Base-by-base conservation (phyloP, 805 yeast species). In the Candida coquimbonensis region DNA sequence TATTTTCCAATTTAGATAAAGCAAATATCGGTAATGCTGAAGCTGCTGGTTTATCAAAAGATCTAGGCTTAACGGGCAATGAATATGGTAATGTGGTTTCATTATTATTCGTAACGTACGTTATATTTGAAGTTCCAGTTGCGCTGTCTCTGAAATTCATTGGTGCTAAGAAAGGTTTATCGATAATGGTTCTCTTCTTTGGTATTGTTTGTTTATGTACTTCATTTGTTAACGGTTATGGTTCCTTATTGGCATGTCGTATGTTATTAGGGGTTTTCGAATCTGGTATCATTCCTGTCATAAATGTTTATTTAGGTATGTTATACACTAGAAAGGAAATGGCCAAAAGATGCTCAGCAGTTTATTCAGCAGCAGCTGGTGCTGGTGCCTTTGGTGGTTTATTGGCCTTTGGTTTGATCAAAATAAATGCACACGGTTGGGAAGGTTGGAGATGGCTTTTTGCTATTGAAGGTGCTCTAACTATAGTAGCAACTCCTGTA, bases 21-120 rank as follows among this genome's bases (percentile, higher is more conserved):
- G 73, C 80, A 13, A 78, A 77, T 54, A 75, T 78, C 44, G 82
- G 83, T 52, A 78, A 78, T 54, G 83, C 83, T 9, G 68, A 68
- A 37, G 67, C 74, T 3, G 81, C 79, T 13, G 83, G 83, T 5
- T 51, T 78, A 49, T 59, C 66, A 0, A 63, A 63, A 26, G 73
- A 68, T 44, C 46, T 75, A 17, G 62, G 65, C 8, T 55, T 75
- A 25, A 53, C 60, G 1, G 66, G 65, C 1, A 60, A 56, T 21
- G 70, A 75, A 50, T 74, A 65, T 52, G 68, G 72, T 24, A 66
- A 65, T 34, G 69, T 68, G 27, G 73, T 72, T 6, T 67, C 77
- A 8, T 65, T 77, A 1, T 64, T 74, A 33, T 77, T 64, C 49
- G 73, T 67, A 13, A 72, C 80, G 0, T 77, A 75, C 47, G 58